A percentile compares a stretch with the other conserved stretches of the same genome.
phyloP scores from a whole-genome alignment of 2,329 filamentous ascomycete species.

The Parastagonospora nodorum region DNA sequence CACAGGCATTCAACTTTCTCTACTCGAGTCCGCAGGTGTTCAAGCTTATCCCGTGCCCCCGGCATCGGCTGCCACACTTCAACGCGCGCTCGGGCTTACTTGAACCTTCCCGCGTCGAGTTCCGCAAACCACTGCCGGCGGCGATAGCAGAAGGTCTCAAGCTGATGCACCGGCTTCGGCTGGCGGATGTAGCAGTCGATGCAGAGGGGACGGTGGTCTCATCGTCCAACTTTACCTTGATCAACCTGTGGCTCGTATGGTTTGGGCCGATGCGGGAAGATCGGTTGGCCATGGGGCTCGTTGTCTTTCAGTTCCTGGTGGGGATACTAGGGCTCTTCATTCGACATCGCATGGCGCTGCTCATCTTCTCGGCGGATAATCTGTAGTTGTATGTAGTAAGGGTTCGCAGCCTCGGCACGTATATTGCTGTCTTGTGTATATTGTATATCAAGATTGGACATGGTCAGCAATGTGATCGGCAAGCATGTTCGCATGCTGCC shows the following conservation, averaged over 20 bases:
- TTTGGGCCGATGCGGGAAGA: conserved; percentile 90
- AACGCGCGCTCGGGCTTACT: conserved; percentile 83
- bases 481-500: neutral
- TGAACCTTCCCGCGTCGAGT: conserved; percentile 83
- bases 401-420: neutral
- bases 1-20: conserved; percentile 94
- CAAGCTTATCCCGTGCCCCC: conserved; percentile 85
- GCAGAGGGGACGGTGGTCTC: conserved; percentile 73
- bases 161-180: conserved; percentile 68
- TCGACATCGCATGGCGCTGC: conserved; percentile 80
- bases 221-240: conserved; percentile 86
- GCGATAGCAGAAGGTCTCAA: conserved; percentile 68
- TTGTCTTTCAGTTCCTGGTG: conserved; percentile 74
- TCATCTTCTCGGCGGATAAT: conserved; percentile 92
- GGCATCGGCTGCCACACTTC: conserved; percentile 88
- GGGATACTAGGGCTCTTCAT: conserved; percentile 85
- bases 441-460: neutral
- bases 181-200: conserved; percentile 72
- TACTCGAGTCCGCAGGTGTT: conserved; percentile 95
- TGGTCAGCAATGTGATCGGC: neutral
- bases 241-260: conserved; percentile 97
- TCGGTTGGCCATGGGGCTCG: conserved; percentile 76
- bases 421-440: neutral
- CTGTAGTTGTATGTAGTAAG: conserved; percentile 21
- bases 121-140: conserved; percentile 69